Conservation (phyloP, 805 yeast species). For the Suhomyces sp. region DNA sequence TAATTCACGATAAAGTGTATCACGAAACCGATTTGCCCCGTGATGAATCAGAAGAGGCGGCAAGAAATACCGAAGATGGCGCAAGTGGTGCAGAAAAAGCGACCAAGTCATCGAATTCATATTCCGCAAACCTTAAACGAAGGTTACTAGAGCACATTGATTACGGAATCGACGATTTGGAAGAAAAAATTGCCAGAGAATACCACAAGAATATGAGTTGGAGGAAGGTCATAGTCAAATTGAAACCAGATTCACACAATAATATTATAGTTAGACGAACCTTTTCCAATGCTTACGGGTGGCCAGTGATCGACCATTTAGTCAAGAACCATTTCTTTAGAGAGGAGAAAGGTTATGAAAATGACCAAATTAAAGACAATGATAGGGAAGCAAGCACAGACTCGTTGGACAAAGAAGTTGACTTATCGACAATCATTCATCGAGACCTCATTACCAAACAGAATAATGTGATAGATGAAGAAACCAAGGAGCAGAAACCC, state of each 20-base stretch:
- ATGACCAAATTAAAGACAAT: slow-evolving; percentile 1
- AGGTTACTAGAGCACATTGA: slow-evolving; percentile 25
- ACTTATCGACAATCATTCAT: slow-evolving; percentile 26
- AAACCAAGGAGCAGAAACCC: slow-evolving; percentile 15
- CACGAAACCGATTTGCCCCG: slow-evolving; percentile 60
- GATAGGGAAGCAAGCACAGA: slow-evolving; percentile 10
- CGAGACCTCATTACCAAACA: slow-evolving; percentile 36
- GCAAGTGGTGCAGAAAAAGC: background rate
- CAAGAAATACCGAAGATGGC: background rate
- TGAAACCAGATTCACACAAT: slow-evolving; percentile 93
- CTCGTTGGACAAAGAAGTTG: slow-evolving; percentile 26
- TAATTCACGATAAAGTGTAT: slow-evolving; percentile 82
- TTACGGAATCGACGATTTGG: slow-evolving; percentile 45
- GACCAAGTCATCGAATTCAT: background rate
- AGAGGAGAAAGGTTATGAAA: slow-evolving; percentile 10
- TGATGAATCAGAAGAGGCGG: background rate
- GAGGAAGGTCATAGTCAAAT: slow-evolving; percentile 84
- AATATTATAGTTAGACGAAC: slow-evolving; percentile 85
- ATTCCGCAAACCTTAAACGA: slow-evolving; percentile 13
- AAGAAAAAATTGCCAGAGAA: slow-evolving; percentile 81
- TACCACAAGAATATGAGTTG: slow-evolving; percentile 85
- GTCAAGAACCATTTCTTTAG: slow-evolving; percentile 59
- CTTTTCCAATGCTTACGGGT: slow-evolving; percentile 91
- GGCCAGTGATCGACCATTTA: slow-evolving; percentile 87
- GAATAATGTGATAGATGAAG: slow-evolving; percentile 32